Conservation (phyloP, 106 monocot species). For the Hemerocallis citrina region DNA sequence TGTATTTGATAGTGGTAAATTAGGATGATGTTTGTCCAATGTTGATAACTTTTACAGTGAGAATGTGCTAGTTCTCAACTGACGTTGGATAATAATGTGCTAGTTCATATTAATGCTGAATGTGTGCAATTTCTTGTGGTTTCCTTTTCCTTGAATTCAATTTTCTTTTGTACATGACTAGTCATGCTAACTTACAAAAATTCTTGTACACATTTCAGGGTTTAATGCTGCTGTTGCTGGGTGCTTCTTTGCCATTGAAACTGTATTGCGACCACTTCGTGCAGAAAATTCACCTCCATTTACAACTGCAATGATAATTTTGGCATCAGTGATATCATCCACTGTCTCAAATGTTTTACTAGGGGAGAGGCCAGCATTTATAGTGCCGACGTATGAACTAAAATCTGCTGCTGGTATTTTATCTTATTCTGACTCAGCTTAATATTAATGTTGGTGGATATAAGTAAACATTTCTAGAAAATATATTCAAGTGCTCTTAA, state of each 20-base stretch:
- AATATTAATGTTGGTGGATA: constrained; percentile 5
- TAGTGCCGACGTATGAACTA: constrained; percentile 92
- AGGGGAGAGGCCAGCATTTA: constrained; percentile 88
- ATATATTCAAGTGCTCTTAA: neutral
- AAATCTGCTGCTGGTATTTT: constrained; percentile 99
- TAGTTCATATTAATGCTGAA: too few relatives aligned
- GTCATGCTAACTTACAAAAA: neutral
- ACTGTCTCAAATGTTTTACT: constrained; percentile 95
- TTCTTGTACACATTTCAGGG: constrained; percentile 40
- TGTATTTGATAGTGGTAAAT: too few relatives aligned
- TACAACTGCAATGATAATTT: constrained; percentile 97
- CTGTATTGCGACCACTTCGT: constrained; percentile 77
- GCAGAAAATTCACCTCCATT: constrained; percentile 99
- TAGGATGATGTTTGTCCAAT: too few relatives aligned
- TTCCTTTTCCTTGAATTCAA: neutral
- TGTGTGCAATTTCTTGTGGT: constrained; percentile 1
- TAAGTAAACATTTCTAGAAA: neutral
- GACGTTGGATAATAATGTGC: too few relatives aligned
- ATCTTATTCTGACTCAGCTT: constrained; percentile 32
- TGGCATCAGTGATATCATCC: constrained; percentile 96
- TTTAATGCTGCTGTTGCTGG: constrained; percentile 98
- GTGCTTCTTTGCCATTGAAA: constrained; percentile 99
- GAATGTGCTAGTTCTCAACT: too few relatives aligned
- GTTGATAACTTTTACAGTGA: too few relatives aligned
- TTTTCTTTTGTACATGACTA: neutral